Conservation (phyloP, 495 filamentous ascomycete genomes). For the Aspergillus affinis region DNA sequence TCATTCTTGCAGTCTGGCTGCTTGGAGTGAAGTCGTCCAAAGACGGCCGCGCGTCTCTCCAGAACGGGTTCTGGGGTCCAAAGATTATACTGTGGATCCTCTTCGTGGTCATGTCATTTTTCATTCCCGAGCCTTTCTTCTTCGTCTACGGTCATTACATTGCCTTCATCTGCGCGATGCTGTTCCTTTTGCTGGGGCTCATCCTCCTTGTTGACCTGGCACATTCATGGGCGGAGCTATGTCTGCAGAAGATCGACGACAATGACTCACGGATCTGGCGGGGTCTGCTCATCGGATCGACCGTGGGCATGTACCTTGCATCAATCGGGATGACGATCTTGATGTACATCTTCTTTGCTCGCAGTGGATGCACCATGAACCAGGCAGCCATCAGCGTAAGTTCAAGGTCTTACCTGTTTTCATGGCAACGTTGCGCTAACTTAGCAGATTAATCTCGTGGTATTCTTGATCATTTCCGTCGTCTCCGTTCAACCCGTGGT, state of each 20-base stretch:
- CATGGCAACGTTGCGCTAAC: slow-evolving; percentile 15
- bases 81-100: slow-evolving; percentile 83
- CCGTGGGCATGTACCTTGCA: slow-evolving; percentile 87
- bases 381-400: slow-evolving; percentile 69
- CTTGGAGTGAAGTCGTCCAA: slow-evolving; percentile 85
- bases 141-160: slow-evolving; percentile 95
- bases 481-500: slow-evolving; percentile 87
- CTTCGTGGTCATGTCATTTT: slow-evolving; percentile 86
- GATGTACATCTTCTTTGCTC: slow-evolving; percentile 97
- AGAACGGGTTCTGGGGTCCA: slow-evolving; percentile 94
- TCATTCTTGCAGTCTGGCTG: slow-evolving; percentile 77
- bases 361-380: slow-evolving; percentile 85
- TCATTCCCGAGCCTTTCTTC: slow-evolving; percentile 95
- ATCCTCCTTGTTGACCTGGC: slow-evolving; percentile 93
- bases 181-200: slow-evolving; percentile 90
- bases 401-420: background rate
- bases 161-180: slow-evolving; percentile 81
- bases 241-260: slow-evolving; percentile 88
- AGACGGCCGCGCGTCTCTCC: slow-evolving; percentile 81
- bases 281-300: slow-evolving; percentile 83
- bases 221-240: slow-evolving; percentile 97
- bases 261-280: slow-evolving; percentile 84
- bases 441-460: slow-evolving; percentile 72
- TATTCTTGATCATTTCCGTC: slow-evolving; percentile 77
- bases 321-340: slow-evolving; percentile 91